Evolutionary conservation across 371 early-diverging fungal species (phyloP).

Genomic region (Mucor piriformis): DNA sequence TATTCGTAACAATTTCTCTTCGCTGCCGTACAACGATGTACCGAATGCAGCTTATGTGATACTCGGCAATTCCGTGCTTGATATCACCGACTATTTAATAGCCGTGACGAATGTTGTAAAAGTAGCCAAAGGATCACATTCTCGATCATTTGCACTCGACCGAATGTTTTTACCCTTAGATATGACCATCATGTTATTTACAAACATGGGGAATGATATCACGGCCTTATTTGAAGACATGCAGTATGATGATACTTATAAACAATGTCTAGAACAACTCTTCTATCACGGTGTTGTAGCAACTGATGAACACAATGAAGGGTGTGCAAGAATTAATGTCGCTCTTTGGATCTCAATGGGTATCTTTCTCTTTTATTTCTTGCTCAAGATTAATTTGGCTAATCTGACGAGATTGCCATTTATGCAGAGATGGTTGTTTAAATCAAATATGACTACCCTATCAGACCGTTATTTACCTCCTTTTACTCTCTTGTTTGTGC

Average conservation of each 20-base stretch:
- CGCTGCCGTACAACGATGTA: conserved; percentile 5
- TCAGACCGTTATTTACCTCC: conserved; percentile 14
- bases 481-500: conserved; percentile 41
- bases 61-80: conserved; percentile 38
- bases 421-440: conserved; percentile 32
- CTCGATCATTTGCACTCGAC: conserved; percentile 45
- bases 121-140: conserved; percentile 32
- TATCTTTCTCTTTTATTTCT: conserved; percentile 37
- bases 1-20: conserved; percentile 14
- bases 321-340: conserved; percentile 41
- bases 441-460: not conserved
- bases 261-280: conserved; percentile 34
- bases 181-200: conserved; percentile 38
- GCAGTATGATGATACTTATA: conserved; percentile 21
- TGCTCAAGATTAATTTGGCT: conserved; percentile 50
- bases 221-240: conserved; percentile 30
- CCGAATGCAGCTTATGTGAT: conserved; percentile 38
- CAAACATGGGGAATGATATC: conserved; percentile 41
- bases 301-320: conserved; percentile 18
- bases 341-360: conserved; percentile 54
- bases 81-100: conserved; percentile 47
- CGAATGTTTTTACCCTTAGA: conserved; percentile 53
- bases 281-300: conserved; percentile 42
- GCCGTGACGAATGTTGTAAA: conserved; percentile 39
- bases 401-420: conserved; percentile 40